Percentiles rank a stretch among this genome's conserved stretches.
phyloP scores from a whole-genome alignment of 2,329 filamentous ascomycete genomes.

The Phaeosphaeriaceae sp. region DNA sequence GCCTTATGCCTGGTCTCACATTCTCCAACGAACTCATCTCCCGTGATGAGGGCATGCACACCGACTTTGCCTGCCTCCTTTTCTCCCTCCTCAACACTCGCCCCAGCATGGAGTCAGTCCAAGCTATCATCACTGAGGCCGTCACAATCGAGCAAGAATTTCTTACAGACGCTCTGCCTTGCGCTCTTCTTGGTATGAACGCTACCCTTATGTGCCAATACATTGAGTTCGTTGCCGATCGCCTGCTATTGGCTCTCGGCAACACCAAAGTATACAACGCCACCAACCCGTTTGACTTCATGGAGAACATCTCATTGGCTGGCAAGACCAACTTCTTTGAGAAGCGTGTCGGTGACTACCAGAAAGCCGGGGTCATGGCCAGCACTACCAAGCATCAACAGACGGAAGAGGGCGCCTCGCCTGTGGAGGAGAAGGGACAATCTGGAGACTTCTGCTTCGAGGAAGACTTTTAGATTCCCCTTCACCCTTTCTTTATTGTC shows the following conservation, averaged over 20 bases:
- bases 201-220: constrained; percentile 97
- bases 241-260: constrained; percentile 88
- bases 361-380: constrained; percentile 98
- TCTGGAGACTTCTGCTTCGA: constrained; percentile 88
- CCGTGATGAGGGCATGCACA: constrained; percentile 98
- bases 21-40: constrained; percentile 99
- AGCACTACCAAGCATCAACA: constrained; percentile 77
- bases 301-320: constrained; percentile 99
- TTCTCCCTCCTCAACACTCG: constrained; percentile 98
- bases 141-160: constrained; percentile 97
- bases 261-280: constrained; percentile 94
- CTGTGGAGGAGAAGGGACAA: constrained; percentile 52
- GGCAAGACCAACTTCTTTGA: constrained; percentile 99
- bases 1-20: constrained; percentile 96
- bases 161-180: constrained; percentile 91
- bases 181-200: constrained; percentile 97
- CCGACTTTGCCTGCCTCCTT: constrained; percentile 95
- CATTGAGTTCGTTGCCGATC: constrained; percentile 98
- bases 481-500: constrained; percentile 14
- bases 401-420: constrained; percentile 53
- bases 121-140: constrained; percentile 91
- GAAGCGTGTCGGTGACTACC: constrained; percentile 99
- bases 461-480: constrained; percentile 82
- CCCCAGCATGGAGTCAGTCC: constrained; percentile 78
- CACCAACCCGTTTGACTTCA: constrained; percentile 98